A percentile compares a stretch with the other conserved stretches of the same genome.
These are phyloP conservation scores for Cadophora luteo-olivacea DNA, from an alignment of 2,329 filamentous ascomycete species.

Conservation along the genomic window DNA sequence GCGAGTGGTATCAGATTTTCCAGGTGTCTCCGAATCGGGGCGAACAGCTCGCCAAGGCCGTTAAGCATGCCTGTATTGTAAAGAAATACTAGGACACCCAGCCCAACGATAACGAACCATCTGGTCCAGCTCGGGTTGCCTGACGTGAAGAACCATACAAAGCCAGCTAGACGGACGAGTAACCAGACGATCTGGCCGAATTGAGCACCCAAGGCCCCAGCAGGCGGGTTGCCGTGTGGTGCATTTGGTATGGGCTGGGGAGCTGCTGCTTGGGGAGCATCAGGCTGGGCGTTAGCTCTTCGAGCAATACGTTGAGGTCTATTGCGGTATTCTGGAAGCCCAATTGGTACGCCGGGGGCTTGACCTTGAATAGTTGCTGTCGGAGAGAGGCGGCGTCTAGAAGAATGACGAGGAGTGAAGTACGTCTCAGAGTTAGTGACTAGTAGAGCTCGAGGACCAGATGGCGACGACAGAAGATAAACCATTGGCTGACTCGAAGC, in stretches of 20 bases:
- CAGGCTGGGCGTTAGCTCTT: conserved; percentile 26
- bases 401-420: conserved; percentile 52
- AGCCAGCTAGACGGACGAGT: conserved; percentile 60
- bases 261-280: conserved; percentile 21
- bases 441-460: conserved; percentile 63
- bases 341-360: conserved; percentile 24
- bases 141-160: conserved; percentile 70
- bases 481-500: conserved; percentile 53
- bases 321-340: conserved; percentile 39
- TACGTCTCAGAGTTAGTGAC: conserved; percentile 61
- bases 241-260: conserved; percentile 25
- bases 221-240: conserved; percentile 40
- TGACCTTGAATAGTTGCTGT: conserved; percentile 12
- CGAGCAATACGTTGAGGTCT: conserved; percentile 33
- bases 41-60: conserved; percentile 59
- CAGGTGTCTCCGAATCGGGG: conserved; percentile 63
- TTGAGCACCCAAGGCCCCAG: conserved; percentile 41
- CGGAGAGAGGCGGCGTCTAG: conserved; percentile 31
- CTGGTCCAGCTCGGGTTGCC: conserved; percentile 64
- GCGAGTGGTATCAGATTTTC: conserved; percentile 64
- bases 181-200: conserved; percentile 70
- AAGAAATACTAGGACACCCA: conserved; percentile 63
- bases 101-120: conserved; percentile 60
- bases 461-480: conserved; percentile 66
- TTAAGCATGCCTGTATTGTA: conserved; percentile 65